Evolutionary conservation across 441 rosid species (phyloP).

Genomic region (Omphalea diandra): DNA sequence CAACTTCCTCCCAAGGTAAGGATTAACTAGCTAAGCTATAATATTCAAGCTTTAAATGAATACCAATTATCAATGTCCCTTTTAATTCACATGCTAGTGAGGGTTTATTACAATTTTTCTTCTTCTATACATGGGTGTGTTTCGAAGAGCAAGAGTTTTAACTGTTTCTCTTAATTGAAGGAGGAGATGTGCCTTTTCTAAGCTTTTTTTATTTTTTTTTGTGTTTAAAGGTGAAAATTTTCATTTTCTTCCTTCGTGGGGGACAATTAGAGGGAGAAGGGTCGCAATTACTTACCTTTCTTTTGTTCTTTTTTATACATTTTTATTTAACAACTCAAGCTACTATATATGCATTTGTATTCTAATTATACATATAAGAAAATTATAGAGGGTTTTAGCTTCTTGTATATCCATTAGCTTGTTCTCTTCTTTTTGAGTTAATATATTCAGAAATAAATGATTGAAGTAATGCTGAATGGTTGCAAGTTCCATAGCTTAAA

Average conservation of each 20-base stretch:
- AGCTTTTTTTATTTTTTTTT: neutral
- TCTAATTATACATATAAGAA: neutral
- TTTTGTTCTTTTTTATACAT: neutral
- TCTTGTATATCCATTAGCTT: neutral
- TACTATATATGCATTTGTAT: neutral
- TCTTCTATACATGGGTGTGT: neutral
- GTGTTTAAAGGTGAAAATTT: conserved; percentile 6
- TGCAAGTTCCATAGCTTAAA: too few relatives aligned
- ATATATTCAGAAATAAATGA: too few relatives aligned
- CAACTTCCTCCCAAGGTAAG: conserved; percentile 88
- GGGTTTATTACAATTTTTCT: conserved; percentile 1
- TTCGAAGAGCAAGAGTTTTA: conserved; percentile 1
- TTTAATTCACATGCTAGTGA: neutral
- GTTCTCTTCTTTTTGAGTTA: too few relatives aligned
- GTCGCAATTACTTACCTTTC: conserved; percentile 5
- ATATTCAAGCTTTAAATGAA: too few relatives aligned
- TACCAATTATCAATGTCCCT: too few relatives aligned
- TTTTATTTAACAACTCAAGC: neutral
- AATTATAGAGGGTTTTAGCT: neutral
- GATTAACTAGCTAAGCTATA: too few relatives aligned
- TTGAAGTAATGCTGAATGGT: too few relatives aligned
- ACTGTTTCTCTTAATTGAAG: neutral
- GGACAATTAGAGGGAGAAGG: conserved; percentile 10
- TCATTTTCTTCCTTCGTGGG: conserved; percentile 16
- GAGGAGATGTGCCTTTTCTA: too few relatives aligned